Conservation (phyloP, 2,329 filamentous ascomycete genomes). For the Lasiodiplodia citricola region DNA sequence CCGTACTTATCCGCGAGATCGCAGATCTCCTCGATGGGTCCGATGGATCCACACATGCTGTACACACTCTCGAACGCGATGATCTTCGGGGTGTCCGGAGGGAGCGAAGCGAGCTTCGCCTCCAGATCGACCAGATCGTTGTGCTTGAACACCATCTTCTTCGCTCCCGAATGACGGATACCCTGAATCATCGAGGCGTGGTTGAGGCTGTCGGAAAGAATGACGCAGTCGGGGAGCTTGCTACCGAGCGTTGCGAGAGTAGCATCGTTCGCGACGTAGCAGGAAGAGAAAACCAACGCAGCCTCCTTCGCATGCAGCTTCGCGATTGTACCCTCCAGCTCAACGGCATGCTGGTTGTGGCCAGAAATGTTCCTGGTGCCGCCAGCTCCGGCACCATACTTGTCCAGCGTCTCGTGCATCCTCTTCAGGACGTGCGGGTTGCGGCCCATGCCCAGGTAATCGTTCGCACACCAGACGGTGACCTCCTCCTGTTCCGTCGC, state of each 20-base stretch:
- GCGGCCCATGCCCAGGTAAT: conserved; percentile 97
- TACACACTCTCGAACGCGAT: conserved; percentile 99
- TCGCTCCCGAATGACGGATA: conserved; percentile 94
- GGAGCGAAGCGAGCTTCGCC: conserved; percentile 86
- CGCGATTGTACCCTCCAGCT: conserved; percentile 79
- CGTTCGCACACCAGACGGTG: conserved; percentile 98
- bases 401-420: conserved; percentile 95
- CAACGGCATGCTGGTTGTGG: conserved; percentile 92
- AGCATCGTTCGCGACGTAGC: conserved; percentile 97
- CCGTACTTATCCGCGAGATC: conserved; percentile 97
- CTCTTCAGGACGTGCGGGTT: conserved; percentile 83
- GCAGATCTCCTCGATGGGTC: conserved; percentile 93
- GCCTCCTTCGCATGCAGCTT: conserved; percentile 90
- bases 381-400: conserved; percentile 92
- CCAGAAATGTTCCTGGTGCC: conserved; percentile 98
- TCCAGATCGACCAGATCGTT: conserved; percentile 95
- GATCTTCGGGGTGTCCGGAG: conserved; percentile 87
- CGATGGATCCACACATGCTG: conserved; percentile 98
- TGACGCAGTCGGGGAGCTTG: conserved; percentile 95
- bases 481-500: conserved; percentile 80
- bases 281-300: conserved; percentile 93
- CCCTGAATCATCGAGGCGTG: conserved; percentile 99
- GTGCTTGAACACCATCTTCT: conserved; percentile 98
- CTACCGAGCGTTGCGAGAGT: conserved; percentile 96
- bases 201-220: conserved; percentile 96